phyloP scores from a whole-genome alignment of 331 rosid genomes.

The Rhamnella rubrinervis region DNA sequence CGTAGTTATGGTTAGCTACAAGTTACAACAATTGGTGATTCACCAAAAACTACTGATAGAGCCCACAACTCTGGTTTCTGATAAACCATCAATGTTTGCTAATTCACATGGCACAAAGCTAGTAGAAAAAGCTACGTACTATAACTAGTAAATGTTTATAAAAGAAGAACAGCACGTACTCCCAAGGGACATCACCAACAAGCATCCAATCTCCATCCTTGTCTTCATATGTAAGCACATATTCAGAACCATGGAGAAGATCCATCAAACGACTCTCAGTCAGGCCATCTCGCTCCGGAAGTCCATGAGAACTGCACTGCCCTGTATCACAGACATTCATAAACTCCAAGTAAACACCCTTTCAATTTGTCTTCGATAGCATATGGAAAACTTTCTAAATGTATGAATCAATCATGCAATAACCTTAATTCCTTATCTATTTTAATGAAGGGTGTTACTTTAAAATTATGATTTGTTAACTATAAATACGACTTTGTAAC shows the following conservation, averaged over 20 bases:
- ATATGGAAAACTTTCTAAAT: too few relatives aligned
- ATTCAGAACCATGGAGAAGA: slow-evolving; percentile 78
- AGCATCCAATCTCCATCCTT: slow-evolving; percentile 99
- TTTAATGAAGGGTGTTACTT: too few relatives aligned
- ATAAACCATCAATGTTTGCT: too few relatives aligned
- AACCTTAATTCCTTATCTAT: too few relatives aligned
- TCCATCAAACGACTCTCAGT: slow-evolving; percentile 84
- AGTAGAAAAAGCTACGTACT: neutral
- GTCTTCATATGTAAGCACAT: slow-evolving; percentile 90
- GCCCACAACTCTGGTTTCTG: too few relatives aligned
- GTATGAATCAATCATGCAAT: too few relatives aligned
- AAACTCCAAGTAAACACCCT: neutral
- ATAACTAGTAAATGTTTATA: neutral
- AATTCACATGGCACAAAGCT: too few relatives aligned
- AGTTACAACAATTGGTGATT: neutral
- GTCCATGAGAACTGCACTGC: slow-evolving; percentile 69
- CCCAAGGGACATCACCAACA: slow-evolving; percentile 99
- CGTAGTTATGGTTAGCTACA: neutral
- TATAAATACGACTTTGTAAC: too few relatives aligned
- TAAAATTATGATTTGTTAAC: too few relatives aligned
- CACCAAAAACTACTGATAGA: too few relatives aligned
- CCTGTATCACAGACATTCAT: slow-evolving; percentile 47
- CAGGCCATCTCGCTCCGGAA: slow-evolving; percentile 64
- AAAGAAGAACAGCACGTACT: slow-evolving; percentile 45
- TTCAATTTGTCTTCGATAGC: too few relatives aligned